A percentile compares a stretch with the other conserved stretches of the same genome.
phyloP scores from a whole-genome alignment of 1,139 yeast species.

The Kodamaea sp. region DNA sequence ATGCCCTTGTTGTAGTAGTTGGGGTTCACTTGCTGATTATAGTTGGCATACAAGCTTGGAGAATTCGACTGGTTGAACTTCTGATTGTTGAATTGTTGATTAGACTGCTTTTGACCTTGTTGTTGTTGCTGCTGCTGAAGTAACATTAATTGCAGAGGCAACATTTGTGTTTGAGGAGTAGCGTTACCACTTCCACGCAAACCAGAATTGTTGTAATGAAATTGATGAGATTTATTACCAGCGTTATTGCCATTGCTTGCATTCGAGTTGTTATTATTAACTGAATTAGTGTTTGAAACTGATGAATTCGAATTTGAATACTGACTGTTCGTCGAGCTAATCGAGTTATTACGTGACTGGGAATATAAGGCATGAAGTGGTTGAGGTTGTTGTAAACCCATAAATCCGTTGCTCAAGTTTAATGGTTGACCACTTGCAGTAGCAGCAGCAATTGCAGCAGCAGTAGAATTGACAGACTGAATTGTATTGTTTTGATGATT shows the following conservation, averaged over 20 bases:
- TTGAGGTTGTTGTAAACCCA: slow-evolving; percentile 31
- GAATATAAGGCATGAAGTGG: slow-evolving; percentile 20
- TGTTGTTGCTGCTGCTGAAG: slow-evolving; percentile 18
- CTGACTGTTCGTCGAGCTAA: slow-evolving; percentile 11
- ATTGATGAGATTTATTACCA: slow-evolving; percentile 8
- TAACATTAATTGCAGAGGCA: slow-evolving; percentile 20
- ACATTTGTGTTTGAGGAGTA: slow-evolving; percentile 20
- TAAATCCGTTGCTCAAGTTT: slow-evolving; percentile 29
- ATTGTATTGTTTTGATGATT: slow-evolving; percentile 18
- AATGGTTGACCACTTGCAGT: slow-evolving; percentile 51
- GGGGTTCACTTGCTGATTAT: slow-evolving; percentile 12
- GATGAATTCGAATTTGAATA: slow-evolving; percentile 5
- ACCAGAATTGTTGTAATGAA: slow-evolving; percentile 12
- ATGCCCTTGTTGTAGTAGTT: slow-evolving; percentile 8
- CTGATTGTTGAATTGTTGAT: slow-evolving; percentile 16
- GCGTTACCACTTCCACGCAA: slow-evolving; percentile 17
- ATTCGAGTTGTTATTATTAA: background rate
- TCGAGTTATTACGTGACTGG: slow-evolving; percentile 13
- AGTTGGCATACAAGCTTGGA: slow-evolving; percentile 25
- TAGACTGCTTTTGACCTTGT: slow-evolving; percentile 5
- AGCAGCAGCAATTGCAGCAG: slow-evolving; percentile 52
- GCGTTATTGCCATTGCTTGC: slow-evolving; percentile 6
- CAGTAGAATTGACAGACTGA: slow-evolving; percentile 43
- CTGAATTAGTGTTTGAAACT: slow-evolving; percentile 1
- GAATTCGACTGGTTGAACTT: slow-evolving; percentile 24